phyloP scores from a whole-genome alignment of 805 yeast species.

The Ascoidea tarda region DNA sequence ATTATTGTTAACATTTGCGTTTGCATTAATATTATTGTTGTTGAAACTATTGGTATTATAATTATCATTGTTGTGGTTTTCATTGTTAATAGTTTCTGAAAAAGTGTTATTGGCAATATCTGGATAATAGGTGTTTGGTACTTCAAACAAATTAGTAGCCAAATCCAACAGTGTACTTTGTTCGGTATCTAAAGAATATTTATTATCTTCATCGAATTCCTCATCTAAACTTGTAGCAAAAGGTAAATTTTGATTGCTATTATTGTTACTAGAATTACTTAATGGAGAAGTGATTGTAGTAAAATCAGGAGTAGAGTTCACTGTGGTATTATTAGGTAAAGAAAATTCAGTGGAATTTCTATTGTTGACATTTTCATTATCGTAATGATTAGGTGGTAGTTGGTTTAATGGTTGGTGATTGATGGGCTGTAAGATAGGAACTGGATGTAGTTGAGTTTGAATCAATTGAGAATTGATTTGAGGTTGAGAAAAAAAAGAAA shows the following conservation, averaged over 20 bases:
- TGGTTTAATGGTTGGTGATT: not conserved
- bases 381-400: not conserved
- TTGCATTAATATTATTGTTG: too few species aligned
- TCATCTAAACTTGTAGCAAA: not conserved
- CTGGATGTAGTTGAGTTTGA: conserved; percentile 3
- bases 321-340: conserved; percentile 1
- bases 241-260: not conserved
- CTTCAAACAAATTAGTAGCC: not conserved
- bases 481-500: conserved; percentile 1
- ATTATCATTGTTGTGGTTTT: not conserved
- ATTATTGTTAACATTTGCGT: not conserved
- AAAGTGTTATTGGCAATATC: not conserved
- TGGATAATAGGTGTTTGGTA: not conserved
- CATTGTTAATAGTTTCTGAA: not conserved
- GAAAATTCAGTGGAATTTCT: not conserved
- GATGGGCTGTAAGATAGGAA: not conserved
- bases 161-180: not conserved
- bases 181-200: conserved; percentile 1
- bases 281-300: not conserved
- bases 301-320: not conserved
- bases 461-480: conserved; percentile 3
- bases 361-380: not conserved
- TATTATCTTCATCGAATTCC: not conserved
- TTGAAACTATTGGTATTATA: not conserved
- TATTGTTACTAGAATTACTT: conserved; percentile 1